Evolutionary conservation across 2,329 filamentous ascomycete genomes (phyloP), one percentile per base, ranked within the genome.

Genomic region (Aspergillus fructus): DNA sequence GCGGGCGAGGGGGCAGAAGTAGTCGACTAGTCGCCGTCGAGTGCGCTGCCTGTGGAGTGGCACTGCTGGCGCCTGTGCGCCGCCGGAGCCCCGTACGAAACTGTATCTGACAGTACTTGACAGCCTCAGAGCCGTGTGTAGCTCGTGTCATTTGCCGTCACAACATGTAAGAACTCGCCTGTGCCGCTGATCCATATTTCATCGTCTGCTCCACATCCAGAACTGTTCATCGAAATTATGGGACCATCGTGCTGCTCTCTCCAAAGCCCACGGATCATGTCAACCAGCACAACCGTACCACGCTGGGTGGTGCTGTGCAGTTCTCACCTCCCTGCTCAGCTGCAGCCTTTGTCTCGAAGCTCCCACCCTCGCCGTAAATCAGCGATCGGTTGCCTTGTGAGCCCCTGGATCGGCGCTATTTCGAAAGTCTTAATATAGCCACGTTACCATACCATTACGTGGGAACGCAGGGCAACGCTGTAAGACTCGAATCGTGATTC

Each of bases 1-100:
- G 62, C 52, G 56, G 51, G 60, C 59, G 59, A 55, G 52, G 56
- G 47, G 50, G 55, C 43, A 41, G 58, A 59, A 50, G 62, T 56
- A 56, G 53, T 50, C 39, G 40, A 5, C 19, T 52, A 21, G 15
- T 34, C 19, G n/a, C 37, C 34, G 17, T 37, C 4, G 34, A 37
- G 34, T 30, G 24, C 27, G 27, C 27, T 30, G 27, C 27, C 27
- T 30, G 51, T 53, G 49, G 49, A 51, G 37, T 53, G 53, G 40
- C 53, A 21, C 21, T 34, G 39, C 40, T 57, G 55, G 49, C 13
- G 24, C 15, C 34, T 52, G 23, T 52, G 43, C 23, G 21, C 17
- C 12, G 24, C 55, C 34, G 43, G 24, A 55, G 11, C 6, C 3
- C 33, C 30, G 51, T 53, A 53, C 30, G 34, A 11, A 12, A 53